Evolutionary conservation across 108 stramenopile genomes (phyloP).

Genomic region (Cyclostephanos invisitatus): DNA sequence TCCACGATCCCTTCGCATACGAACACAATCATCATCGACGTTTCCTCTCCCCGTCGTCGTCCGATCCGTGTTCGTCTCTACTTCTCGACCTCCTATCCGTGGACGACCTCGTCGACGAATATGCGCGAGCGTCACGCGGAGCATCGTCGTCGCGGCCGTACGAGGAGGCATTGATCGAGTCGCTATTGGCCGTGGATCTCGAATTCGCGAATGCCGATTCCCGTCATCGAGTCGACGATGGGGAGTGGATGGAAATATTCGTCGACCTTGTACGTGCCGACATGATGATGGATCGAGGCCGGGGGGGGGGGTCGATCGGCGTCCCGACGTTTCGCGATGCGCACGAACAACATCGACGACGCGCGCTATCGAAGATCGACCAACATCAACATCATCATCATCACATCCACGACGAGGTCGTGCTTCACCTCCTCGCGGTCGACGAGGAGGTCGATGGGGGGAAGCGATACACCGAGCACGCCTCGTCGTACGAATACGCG

Average conservation of each 20-base stretch:
- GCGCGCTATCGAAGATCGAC: too few species aligned
- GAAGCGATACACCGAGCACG: slow-evolving; percentile 17
- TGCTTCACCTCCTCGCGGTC: slow-evolving; percentile 37
- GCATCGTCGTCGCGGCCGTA: not conserved
- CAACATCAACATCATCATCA: not conserved
- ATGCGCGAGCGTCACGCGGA: not conserved
- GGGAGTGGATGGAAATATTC: slow-evolving; percentile 25
- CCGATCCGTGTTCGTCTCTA: not conserved
- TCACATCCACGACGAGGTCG: slow-evolving; percentile 14
- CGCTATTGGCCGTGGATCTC: slow-evolving; percentile 27
- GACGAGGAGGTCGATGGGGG: slow-evolving; percentile 40
- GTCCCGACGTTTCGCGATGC: too few species aligned
- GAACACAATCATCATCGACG: not conserved
- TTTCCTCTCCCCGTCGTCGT: not conserved
- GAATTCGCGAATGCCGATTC: slow-evolving; percentile 19
- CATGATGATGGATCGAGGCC: slow-evolving; percentile 28
- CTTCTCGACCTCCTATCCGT: slow-evolving; percentile 39
- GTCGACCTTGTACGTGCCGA: slow-evolving; percentile 35
- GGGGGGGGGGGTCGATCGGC: not conserved
- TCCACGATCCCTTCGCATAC: slow-evolving; percentile 4
- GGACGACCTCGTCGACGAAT: slow-evolving; percentile 27
- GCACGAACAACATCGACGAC: slow-evolving; percentile 14
- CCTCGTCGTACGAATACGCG: slow-evolving; percentile 17
- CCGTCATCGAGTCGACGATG: slow-evolving; percentile 9
- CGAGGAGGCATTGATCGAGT: slow-evolving; percentile 26